These are phyloP conservation scores for Rhododendron kiyosumense DNA, from an alignment of 148 eudicot species.

Conservation along the genomic window DNA sequence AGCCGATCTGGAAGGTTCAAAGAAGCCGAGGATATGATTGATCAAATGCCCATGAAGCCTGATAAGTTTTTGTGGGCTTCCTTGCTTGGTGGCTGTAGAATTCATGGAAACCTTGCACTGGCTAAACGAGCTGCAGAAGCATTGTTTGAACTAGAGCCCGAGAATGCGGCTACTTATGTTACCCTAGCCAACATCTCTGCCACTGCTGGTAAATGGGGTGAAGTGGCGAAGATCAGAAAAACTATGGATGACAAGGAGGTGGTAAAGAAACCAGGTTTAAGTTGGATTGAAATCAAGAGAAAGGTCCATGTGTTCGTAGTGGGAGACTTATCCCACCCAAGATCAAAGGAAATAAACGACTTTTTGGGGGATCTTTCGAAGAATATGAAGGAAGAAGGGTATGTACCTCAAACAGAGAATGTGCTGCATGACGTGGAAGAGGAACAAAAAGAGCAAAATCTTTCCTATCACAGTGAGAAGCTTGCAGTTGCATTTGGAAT, in stretches of 20 bases:
- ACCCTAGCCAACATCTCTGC: conserved; percentile 10
- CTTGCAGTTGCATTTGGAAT: conserved; percentile 61
- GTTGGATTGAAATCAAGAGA: conserved; percentile 53
- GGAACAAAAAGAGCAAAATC: conserved; percentile 58
- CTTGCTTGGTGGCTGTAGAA: background rate
- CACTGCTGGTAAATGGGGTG: conserved; percentile 10
- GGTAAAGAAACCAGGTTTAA: conserved; percentile 48
- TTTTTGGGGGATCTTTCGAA: conserved; percentile 37
- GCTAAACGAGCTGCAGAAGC: conserved; percentile 14
- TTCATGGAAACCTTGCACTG: conserved; percentile 8
- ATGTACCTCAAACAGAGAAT: conserved; percentile 45
- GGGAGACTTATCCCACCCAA: conserved; percentile 52
- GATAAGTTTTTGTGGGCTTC: conserved; percentile 14
- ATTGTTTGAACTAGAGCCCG: conserved; percentile 8
- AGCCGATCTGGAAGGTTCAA: conserved; percentile 10
- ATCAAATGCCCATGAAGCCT: conserved; percentile 10
- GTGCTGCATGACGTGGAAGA: conserved; percentile 63
- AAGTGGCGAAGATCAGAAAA: conserved; percentile 6
- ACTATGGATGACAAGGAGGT: conserved; percentile 34
- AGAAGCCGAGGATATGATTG: conserved; percentile 9
- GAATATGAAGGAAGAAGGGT: conserved; percentile 60
- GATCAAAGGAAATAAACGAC: conserved; percentile 29
- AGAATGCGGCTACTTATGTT: conserved; percentile 7
- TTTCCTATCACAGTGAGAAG: conserved; percentile 60
- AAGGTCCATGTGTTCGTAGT: conserved; percentile 41